A percentile compares a stretch with the other conserved stretches of the same genome.
phyloP scores from a whole-genome alignment of 129 eudicot genomes.

The Pulicaria dysenterica region DNA sequence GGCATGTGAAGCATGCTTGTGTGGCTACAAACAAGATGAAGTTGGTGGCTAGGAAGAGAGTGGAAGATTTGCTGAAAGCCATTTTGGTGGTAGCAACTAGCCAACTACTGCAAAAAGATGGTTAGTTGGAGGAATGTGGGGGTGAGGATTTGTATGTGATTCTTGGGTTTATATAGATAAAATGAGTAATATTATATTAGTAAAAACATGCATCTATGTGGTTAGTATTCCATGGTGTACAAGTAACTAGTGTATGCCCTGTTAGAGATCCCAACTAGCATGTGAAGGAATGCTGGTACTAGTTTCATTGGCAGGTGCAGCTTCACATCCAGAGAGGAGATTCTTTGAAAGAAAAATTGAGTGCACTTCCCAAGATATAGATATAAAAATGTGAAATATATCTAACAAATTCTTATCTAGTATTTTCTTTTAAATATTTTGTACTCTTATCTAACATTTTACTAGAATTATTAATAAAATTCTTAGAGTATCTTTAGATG shows the following conservation, averaged over 20 bases:
- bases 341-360: not conserved
- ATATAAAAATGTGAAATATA: too few relatives aligned
- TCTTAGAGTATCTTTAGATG: too few relatives aligned
- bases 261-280: constrained; percentile 16
- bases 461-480: too few relatives aligned
- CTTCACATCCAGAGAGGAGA: not conserved
- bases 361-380: too few relatives aligned
- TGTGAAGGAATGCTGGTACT: constrained; percentile 24
- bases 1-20: constrained; percentile 46
- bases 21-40: constrained; percentile 48
- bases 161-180: constrained; percentile 37
- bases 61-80: constrained; percentile 43
- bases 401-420: too few relatives aligned
- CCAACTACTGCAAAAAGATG: not conserved
- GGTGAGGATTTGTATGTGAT: constrained; percentile 23
- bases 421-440: too few relatives aligned
- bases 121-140: constrained; percentile 25
- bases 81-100: constrained; percentile 25
- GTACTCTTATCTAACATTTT: too few relatives aligned
- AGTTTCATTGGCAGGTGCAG: constrained; percentile 17
- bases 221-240: not conserved
- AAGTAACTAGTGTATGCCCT: not conserved
- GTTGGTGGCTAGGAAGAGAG: constrained; percentile 51
- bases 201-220: not conserved
- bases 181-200: constrained; percentile 20